phyloP scores from a whole-genome alignment of 2,329 filamentous ascomycete genomes.

The Tricladium varicosporioides region DNA sequence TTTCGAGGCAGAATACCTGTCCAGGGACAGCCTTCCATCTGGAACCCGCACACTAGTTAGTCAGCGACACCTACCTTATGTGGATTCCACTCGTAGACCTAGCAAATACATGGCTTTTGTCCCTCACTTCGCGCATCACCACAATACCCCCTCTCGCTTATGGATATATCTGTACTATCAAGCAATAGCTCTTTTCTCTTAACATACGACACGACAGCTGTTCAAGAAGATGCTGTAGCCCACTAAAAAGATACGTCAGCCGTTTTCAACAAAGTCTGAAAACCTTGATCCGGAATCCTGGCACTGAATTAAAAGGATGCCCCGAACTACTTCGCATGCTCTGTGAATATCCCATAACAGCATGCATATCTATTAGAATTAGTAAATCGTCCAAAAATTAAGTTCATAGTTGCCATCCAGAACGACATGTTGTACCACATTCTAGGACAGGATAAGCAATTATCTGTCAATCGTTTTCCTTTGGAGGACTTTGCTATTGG shows the following conservation, averaged over 20 bases:
- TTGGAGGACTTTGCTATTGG: conserved; percentile 5
- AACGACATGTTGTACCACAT: conserved; percentile 1
- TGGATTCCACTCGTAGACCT: no score
- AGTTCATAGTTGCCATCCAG: conserved; percentile 5
- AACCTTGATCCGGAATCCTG: conserved; percentile 7
- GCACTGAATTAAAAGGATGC: background rate
- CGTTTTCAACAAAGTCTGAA: conserved; percentile 6
- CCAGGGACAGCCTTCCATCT: no score
- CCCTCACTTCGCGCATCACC: no score
- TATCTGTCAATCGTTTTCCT: conserved; percentile 6
- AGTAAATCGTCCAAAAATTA: conserved; percentile 7
- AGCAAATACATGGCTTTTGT: no score
- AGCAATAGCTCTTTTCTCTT: conserved; percentile 10
- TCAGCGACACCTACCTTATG: no score
- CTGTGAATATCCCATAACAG: conserved; percentile 1
- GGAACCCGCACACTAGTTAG: no score
- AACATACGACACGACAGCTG: conserved; percentile 6
- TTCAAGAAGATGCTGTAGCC: background rate
- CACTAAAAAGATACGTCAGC: conserved; percentile 1
- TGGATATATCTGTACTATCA: conserved; percentile 5
- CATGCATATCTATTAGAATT: conserved; percentile 2
- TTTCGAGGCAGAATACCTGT: conserved; percentile 10
- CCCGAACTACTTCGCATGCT: conserved; percentile 9
- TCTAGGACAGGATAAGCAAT: conserved; percentile 4
- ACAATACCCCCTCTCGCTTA: conserved; percentile 7